Evolutionary conservation across 352 stramenopile species (phyloP), one percentile per base, ranked within the genome.

Genomic region (Phytopythium helicoides): DNA sequence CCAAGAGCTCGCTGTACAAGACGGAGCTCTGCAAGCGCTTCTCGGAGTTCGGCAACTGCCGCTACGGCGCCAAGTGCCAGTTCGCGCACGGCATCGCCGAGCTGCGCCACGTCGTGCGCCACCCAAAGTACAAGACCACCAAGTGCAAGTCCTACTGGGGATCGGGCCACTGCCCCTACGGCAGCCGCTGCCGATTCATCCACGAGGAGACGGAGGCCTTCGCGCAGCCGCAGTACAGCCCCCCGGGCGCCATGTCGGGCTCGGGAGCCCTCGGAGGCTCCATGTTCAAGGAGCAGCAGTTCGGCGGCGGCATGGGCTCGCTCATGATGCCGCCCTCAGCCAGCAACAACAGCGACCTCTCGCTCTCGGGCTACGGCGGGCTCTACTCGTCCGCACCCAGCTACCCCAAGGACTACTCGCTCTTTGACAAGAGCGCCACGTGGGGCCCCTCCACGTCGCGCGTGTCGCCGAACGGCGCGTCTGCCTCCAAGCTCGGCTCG

Each of bases 101-200:
- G 62, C 56, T 94, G 10, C 81, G 85, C 47, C 80, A 90, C 40
- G 82, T 94, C n/a, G 70, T 91, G 48, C 85, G 85, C 57, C 85
- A 94, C 58, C 85, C 85, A 47, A 94, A 94, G 76, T 92, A 94
- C 80, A 94, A 94, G 73, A 94, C 85, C n/a, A 93, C 82, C 54
- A 93, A 93, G 65, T 96, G 85, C 80, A 95, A 96, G 76, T 92
- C 82, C 33, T 96, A 95, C 66, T 87, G 84, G 76, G 78, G 82
- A n/a, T 94, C 86, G 15, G 86, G 86, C 22, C 79, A 92, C 63
- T 96, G 86, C 52, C 84, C 76, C 14, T 96, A 96, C 66, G 86
- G 86, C 38, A 85, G 66, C 36, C 82, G 86, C 58, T 96, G 86
- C 60, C 76, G 86, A 47, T 96, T 95, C 57, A 95, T 96, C 51